These are phyloP conservation scores for Coprinopsis cinerea DNA, from an alignment of 768 basidiomycete species.

Conservation along the genomic window DNA sequence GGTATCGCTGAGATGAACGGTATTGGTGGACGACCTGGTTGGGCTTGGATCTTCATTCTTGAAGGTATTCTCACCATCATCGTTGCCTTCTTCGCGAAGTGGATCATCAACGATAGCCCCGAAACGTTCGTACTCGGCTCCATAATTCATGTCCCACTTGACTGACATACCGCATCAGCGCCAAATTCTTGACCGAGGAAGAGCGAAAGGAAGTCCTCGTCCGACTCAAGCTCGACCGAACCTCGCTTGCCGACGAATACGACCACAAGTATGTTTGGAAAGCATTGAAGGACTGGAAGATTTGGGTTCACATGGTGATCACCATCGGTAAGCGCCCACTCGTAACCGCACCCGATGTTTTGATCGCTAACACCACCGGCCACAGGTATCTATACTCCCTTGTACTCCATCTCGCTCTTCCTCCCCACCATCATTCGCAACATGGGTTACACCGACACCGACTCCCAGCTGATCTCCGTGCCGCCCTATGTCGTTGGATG, in stretches of 20 bases:
- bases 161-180: constrained; percentile 11
- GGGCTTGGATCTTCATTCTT: constrained; percentile 30
- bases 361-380: background rate
- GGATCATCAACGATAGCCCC: constrained; percentile 22
- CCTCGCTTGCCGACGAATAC: constrained; percentile 24
- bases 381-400: constrained; percentile 26
- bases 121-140: constrained; percentile 19
- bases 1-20: constrained; percentile 24
- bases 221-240: constrained; percentile 23
- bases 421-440: constrained; percentile 25
- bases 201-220: constrained; percentile 24
- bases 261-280: constrained; percentile 20
- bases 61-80: constrained; percentile 25
- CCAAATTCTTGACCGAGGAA: constrained; percentile 23
- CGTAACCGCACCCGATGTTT: background rate
- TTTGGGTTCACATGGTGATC: constrained; percentile 28
- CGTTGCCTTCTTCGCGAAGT: constrained; percentile 22
- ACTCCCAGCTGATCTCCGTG: constrained; percentile 27
- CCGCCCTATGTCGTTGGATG: constrained; percentile 26
- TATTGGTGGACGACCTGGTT: constrained; percentile 23
- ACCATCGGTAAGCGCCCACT: constrained; percentile 20
- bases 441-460: constrained; percentile 23
- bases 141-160: background rate
- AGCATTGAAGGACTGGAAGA: constrained; percentile 28
- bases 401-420: constrained; percentile 28